Evolutionary conservation across 208 protist species (phyloP), one percentile per base, ranked within the genome.

Genomic region (Leishmania amazonensis): DNA sequence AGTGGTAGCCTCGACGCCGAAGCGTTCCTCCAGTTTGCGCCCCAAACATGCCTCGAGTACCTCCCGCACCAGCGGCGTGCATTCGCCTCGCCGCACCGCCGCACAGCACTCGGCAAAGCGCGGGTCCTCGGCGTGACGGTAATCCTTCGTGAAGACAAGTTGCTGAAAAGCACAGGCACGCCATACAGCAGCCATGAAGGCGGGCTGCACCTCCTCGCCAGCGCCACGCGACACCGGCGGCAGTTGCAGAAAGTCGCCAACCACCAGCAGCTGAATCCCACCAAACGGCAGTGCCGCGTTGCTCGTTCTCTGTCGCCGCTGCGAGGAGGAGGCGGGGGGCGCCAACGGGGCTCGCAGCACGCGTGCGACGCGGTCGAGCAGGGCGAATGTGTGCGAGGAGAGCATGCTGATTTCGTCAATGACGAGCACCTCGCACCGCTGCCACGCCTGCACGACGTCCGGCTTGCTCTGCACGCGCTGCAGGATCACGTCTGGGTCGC

Each of bases 351-450:
- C 79, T 57, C 95, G 93, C 64, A 98, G 86, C 13, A 81, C 80
- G 6, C 90, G 88, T 15, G 91, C 95, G 15, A 95, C 74, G 60
- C 84, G 82, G 64, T 97, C 93, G 3, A 98, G 79, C 38, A 91
- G 58, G 54, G 94, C 88, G 78, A 98, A 93, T 45, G 97, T 80
- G 78, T 87, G 85, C 45, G 85, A 85, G 24, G 88, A 85, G 49
- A 98, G 75, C 94, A 97, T 94, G 74, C 90, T 95, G 62, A 97
- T 88, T 78, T 98, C 95, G 78, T 98, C 94, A 38, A 98, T 84
- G 47, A 98, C 83, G 47, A 98, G 86, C 54, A 96, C 85, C 9
- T 82, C 74, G 79, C 91, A 95, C 13, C 19, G 62, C n/a, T 85
- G 83, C 92, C 94, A 97, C 53, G 78, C 79, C 19, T 67, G 83